A percentile compares a stretch with the other conserved stretches of the same genome.
Evolutionary conservation across 192 early-diverging fungal species (phyloP).

Genomic region (Coemansia sp.): DNA sequence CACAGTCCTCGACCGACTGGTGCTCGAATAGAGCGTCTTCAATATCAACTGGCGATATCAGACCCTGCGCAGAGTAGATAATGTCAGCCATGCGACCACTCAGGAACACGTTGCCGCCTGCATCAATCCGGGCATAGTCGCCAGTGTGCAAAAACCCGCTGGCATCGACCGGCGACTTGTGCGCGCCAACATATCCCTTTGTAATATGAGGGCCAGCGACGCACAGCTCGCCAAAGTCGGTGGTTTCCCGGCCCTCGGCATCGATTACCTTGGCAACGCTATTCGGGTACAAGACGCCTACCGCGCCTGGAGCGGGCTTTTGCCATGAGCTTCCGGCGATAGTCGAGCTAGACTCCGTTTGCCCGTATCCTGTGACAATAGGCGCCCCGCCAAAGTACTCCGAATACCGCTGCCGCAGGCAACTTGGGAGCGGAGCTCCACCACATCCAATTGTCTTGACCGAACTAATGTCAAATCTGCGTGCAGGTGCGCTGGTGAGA

Average conservation of each 20-base stretch:
- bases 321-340: constrained; percentile 19
- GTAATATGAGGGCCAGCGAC: constrained; percentile 83
- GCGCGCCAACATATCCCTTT: constrained; percentile 81
- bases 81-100: constrained; percentile 80
- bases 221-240: constrained; percentile 77
- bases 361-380: constrained; percentile 31
- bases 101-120: constrained; percentile 64
- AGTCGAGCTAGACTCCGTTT: constrained; percentile 28
- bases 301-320: constrained; percentile 12
- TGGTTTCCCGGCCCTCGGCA: constrained; percentile 63
- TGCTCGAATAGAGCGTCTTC: constrained; percentile 70
- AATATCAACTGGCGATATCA: constrained; percentile 79
- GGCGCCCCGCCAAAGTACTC: constrained; percentile 21
- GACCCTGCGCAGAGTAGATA: constrained; percentile 77
- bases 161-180: constrained; percentile 59
- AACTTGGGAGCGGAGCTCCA: constrained; percentile 26
- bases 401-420: constrained; percentile 5
- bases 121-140: constrained; percentile 71
- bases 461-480: constrained; percentile 15
- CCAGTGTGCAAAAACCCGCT: constrained; percentile 84
- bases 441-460: constrained; percentile 34
- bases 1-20: constrained; percentile 64
- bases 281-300: constrained; percentile 43
- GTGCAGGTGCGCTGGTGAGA: neutral
- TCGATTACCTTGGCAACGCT: constrained; percentile 38